These are phyloP conservation scores for Guyanaporus albipodus DNA, from an alignment of 768 basidiomycete species.

Conservation along the genomic window DNA sequence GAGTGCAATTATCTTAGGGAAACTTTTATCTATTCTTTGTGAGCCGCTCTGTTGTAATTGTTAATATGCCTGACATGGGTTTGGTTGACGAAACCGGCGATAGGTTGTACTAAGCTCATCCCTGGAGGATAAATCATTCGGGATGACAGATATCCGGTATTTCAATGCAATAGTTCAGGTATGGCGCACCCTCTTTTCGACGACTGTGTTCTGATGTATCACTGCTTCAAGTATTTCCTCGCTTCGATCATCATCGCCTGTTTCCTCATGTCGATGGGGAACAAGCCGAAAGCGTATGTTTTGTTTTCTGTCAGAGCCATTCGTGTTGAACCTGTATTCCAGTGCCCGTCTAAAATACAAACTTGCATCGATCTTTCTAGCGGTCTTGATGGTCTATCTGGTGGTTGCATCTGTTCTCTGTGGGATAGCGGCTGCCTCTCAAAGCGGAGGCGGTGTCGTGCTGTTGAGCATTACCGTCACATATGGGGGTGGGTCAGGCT, in stretches of 20 bases:
- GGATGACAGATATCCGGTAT: constrained; percentile 58
- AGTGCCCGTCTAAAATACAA: constrained; percentile 64
- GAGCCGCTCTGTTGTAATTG: constrained; percentile 25
- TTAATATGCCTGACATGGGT: background rate
- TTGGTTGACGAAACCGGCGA: background rate
- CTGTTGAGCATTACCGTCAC: constrained; percentile 83
- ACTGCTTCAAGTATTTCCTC: constrained; percentile 62
- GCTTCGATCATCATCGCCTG: constrained; percentile 81
- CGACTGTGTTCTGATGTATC: constrained; percentile 1
- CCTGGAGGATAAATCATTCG: constrained; percentile 70
- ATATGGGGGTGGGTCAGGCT: constrained; percentile 59
- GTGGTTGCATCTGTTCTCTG: constrained; percentile 79
- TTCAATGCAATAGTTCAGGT: constrained; percentile 79
- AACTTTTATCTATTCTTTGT: constrained; percentile 96
- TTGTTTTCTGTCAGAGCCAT: background rate
- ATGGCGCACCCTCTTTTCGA: constrained; percentile 4
- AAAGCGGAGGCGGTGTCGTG: constrained; percentile 68
- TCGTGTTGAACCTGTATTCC: constrained; percentile 2
- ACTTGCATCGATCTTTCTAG: constrained; percentile 66
- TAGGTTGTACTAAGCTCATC: constrained; percentile 88
- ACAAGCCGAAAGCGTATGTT: constrained; percentile 76
- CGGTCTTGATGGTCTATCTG: constrained; percentile 79
- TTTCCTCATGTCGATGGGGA: constrained; percentile 95
- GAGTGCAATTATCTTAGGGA: constrained; percentile 45
- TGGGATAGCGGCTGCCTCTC: constrained; percentile 62